Base-by-base conservation (phyloP, 2,329 filamentous ascomycete genomes). In the Diplodia scrobiculata region DNA sequence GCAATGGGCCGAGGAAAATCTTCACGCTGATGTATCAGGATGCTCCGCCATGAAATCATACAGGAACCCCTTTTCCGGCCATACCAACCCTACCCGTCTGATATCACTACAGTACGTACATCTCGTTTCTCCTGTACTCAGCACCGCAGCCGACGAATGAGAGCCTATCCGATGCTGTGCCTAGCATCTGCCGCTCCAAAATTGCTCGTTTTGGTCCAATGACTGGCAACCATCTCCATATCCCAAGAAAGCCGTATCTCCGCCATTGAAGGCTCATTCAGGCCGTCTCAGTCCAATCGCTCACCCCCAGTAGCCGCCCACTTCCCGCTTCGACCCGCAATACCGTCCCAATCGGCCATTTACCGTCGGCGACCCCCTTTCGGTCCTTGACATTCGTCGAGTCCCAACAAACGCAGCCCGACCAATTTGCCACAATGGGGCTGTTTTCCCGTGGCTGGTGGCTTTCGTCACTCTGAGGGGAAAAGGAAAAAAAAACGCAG, bases 31-130 rank as follows among this genome's bases (percentile, higher is more conserved):
- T 25, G 58, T 27, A 21, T 14, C 58, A 36, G n/a, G 34, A 32
- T 27, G 25, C 41, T 60, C 55, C 55, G 55, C 58, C 58, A 62
- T 62, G 45, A 50, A 48, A 62, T 62, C 41, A 62, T 50, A 50
- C 58, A 45, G 58, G 45, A 62, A 32, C 58, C 58, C 58, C 58
- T 62, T 60, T 54, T 62, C 58, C 58, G 58, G 45, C 27, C 58
- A 50, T 36, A 50, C 29, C 41, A 62, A 25, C 45, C 32, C 58
- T n/a, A 36, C 29, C 58, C 21, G 2, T 36, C 10, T 36, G 45
- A 50, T 50, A 36, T 13, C 45, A 36, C 9, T 25, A 36, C 45
- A n/a, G 27, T 25, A 36, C 21, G 29, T n/a, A 50, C n/a, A 4
- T 3, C 41, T 13, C 25, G n/a, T 36, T 50, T 9, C 11, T n/a